A percentile compares a stretch with the other conserved stretches of the same genome.
These are phyloP conservation scores for Fusarium buxicola DNA, from an alignment of 2,329 filamentous ascomycete genomes.

Conservation along the genomic window DNA sequence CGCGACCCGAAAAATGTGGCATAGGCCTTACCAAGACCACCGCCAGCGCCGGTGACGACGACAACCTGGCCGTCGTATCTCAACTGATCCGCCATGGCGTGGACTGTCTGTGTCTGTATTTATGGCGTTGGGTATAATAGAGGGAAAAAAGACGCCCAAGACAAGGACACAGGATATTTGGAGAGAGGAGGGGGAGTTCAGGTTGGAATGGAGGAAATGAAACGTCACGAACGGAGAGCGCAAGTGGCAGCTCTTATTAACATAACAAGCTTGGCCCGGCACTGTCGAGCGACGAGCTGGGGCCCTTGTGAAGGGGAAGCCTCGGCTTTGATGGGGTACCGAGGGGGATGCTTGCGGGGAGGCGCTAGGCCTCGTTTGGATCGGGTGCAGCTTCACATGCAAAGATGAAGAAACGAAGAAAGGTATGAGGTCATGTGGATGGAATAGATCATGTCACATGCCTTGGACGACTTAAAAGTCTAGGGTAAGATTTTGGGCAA, in stretches of 20 bases:
- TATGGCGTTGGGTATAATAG: slow-evolving; percentile 27
- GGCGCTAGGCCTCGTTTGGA: slow-evolving; percentile 43
- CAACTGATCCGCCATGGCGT: slow-evolving; percentile 73
- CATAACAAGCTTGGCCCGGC: slow-evolving; percentile 45
- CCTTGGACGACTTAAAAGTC: background rate
- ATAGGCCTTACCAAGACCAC: slow-evolving; percentile 83
- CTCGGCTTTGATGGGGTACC: slow-evolving; percentile 48
- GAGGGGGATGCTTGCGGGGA: slow-evolving; percentile 45
- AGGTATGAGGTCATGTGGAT: slow-evolving; percentile 48
- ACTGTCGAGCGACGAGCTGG: slow-evolving; percentile 24
- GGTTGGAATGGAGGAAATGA: slow-evolving; percentile 11
- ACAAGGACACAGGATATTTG: slow-evolving; percentile 21
- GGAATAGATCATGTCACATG: slow-evolving; percentile 36
- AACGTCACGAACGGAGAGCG: slow-evolving; percentile 21
- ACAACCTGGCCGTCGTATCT: slow-evolving; percentile 88
- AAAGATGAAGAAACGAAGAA: slow-evolving; percentile 20
- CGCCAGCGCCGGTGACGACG: slow-evolving; percentile 84
- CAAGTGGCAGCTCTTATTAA: slow-evolving; percentile 42
- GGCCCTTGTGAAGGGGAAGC: slow-evolving; percentile 44
- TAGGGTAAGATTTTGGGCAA: background rate
- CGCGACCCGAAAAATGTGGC: slow-evolving; percentile 92
- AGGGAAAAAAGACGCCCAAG: slow-evolving; percentile 26
- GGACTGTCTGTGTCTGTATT: slow-evolving; percentile 30
- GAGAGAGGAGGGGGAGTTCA: background rate
- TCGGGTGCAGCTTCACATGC: slow-evolving; percentile 47